Base-by-base conservation (phyloP, 2,329 filamentous ascomycete species). In the Fusarium praegraminearum region DNA sequence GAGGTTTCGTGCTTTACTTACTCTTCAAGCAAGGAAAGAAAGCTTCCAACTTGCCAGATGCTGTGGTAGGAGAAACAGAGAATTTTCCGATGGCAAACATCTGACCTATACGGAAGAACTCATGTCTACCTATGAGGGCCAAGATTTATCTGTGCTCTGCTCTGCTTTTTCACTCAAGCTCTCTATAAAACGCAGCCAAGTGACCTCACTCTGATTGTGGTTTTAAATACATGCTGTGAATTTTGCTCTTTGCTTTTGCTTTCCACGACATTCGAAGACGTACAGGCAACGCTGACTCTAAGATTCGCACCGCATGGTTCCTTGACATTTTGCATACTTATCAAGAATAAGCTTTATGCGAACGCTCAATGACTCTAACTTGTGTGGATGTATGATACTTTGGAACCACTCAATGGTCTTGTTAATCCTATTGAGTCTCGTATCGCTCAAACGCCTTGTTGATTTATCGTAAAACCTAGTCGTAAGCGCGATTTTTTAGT, bases 381-480 rank as follows among this genome's bases (percentile, higher is more conserved):
- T 20, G 11, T 13, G 16, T 24, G 20, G 8, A 24, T 16, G 16
- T 43, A 10, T 4, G 5, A 24, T 24, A 16, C 0, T 24, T 13
- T 13, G n/a, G 10, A 24, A 16, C 20, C 9, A 2, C 13, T 24
- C n/a, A n/a, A n/a, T n/a, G n/a, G n/a, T n/a, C n/a, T n/a, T n/a
- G n/a, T n/a, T n/a, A n/a, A n/a, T n/a, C n/a, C n/a, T n/a, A n/a
- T n/a, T n/a, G n/a, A n/a, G 20, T 20, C 4, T 6, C 5, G 4
- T 12, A 1, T 20, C 12, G 7, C 10, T 13, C 11, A 7, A 12
- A 13, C 7, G 5, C 5, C 6, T 7, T 12, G 1, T 4, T 35
- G 15, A 13, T 12, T 7, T 1, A 5, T 24, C 20, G 8, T 10
- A 5, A 9, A 2, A 5, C 16, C 36, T 10, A 0, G n/a, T 13